A percentile compares a stretch with the other conserved stretches of the same genome.
phyloP scores from a whole-genome alignment of 164 flowering plant species.

The Dillenia suffruticosa region DNA sequence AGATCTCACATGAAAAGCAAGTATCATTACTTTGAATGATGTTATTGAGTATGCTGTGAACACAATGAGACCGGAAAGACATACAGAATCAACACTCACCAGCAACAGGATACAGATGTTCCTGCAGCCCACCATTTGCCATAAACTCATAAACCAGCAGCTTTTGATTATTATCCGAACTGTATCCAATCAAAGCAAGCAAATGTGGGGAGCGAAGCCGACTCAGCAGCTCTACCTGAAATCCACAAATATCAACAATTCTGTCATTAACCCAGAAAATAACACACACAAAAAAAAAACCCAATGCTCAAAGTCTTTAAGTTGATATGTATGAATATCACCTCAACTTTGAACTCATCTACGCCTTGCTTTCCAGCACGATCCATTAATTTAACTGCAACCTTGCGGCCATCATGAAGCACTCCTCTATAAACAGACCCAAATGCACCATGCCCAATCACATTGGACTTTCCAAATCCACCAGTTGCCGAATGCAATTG shows the following conservation, averaged over 20 bases:
- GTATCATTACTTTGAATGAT: no score
- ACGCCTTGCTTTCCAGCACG: constrained; percentile 85
- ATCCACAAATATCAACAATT: not conserved
- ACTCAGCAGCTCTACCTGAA: constrained; percentile 81
- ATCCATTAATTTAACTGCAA: constrained; percentile 92
- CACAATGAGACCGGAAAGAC: no score
- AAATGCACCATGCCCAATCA: constrained; percentile 91
- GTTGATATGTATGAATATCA: constrained; percentile 6
- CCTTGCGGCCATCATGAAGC: constrained; percentile 72
- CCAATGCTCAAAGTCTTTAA: not conserved
- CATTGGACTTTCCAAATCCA: constrained; percentile 82
- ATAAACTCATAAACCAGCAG: constrained; percentile 90
- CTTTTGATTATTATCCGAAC: constrained; percentile 65
- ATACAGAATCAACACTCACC: constrained; percentile 31
- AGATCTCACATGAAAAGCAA: no score
- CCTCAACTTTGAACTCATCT: constrained; percentile 94
- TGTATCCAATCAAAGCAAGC: constrained; percentile 81
- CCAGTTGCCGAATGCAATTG: constrained; percentile 88
- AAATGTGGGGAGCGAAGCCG: constrained; percentile 77
- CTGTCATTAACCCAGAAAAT: constrained; percentile 6
- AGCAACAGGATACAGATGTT: constrained; percentile 67
- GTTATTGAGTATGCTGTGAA: no score
- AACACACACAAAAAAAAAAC: not conserved
- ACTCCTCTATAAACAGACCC: constrained; percentile 87
- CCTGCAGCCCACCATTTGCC: constrained; percentile 93